Evolutionary conservation across 139 green algal species (phyloP), one percentile per base, ranked within the genome.

Genomic region (Pleodorina starrii): DNA sequence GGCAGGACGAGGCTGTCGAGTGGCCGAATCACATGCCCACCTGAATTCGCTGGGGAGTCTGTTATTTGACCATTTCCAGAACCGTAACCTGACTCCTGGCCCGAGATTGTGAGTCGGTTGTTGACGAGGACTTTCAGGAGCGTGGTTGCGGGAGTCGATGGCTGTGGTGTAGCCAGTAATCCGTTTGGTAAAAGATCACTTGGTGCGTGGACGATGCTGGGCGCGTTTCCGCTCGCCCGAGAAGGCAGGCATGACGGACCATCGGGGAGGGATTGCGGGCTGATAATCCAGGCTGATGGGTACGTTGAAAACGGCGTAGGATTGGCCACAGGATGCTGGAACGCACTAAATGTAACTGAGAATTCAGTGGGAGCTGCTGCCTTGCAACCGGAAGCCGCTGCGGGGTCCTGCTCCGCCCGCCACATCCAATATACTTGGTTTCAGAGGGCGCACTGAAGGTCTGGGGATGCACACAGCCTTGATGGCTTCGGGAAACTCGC

Each of bases 131-230:
- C 44, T 16, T 88, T 79, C 5, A 88, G 68, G 38, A 88, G 46
- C 44, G 29, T 32, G 1, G 60, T 66, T 44, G 60, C 44, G 3
- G 63, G 63, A 0, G 84, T 82, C 7, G 69, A 74, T 17, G 84
- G 84, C 69, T 54, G 48, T 6, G 84, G 84, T 16, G 84, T 83
- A 5, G 69, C 29, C 7, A 89, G 84, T 36, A 89, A 36, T 17
- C 69, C 84, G 7, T 83, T 73, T 21, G 84, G 84, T 27, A 89
- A 57, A 5, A 89, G 69, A 36, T 89, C 84, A 32, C 48, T 74
- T 36, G 84, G 84, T 1, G 69, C 12, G 2, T 50, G 23, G 0
- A 78, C 17, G 6, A 87, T 48, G 43, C 60, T 76, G 78, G 10
- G 5, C 23, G 74, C 19, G 27, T 80, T 36, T 19, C 25, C 14